Base-by-base conservation (phyloP, 495 filamentous ascomycete genomes). In the Clohesyomyces aquaticus region DNA sequence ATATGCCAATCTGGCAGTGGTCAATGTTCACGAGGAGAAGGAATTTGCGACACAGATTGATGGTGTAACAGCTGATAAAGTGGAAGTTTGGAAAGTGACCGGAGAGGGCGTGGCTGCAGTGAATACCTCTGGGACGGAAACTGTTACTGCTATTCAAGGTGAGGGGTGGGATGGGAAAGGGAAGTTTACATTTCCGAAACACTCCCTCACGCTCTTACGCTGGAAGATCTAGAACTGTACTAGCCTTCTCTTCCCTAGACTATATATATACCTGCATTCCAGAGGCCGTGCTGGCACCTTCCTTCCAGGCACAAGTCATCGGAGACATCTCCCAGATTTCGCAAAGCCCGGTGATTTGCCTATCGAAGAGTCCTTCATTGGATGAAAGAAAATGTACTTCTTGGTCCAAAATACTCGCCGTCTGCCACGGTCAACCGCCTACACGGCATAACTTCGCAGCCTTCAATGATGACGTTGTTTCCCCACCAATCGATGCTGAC, bases 131-230 rank as follows among this genome's bases (percentile, higher is more conserved):
- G 81, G 77, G 1, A 79, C 80, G 67, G 76, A 88, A 66, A 81
- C 83, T 57, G 88, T 91, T 1, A 47, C 14, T 6, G 72, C 76
- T 22, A 71, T 91, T 21, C 51, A 74, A 25, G 86, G 90, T 76
- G 80, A 76, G 22, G 80, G 70, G 35, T 89, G 88, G 87, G 78
- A 84, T 70, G 84, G 80, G 0, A 71, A 78, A 55, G 84, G 80
- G 1, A 70, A 71, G 51, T 89, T 83, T 68, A 77, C 72, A 1
- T 92, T 91, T 74, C 75, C 76, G 0, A 89, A 84, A 75, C 83
- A 86, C 63, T 85, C 85, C 0, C 76, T 91, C 32, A 89, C 85
- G 9, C 69, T 91, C 67, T 68, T 90, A 67, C 72, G 85, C 64
- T 91, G 87, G 87, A 85, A 85, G 73, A 75, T 78, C 10, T 79